Evolutionary conservation across 371 early-diverging fungal genomes (phyloP).

Genomic region (Synchytrium microbalum): DNA sequence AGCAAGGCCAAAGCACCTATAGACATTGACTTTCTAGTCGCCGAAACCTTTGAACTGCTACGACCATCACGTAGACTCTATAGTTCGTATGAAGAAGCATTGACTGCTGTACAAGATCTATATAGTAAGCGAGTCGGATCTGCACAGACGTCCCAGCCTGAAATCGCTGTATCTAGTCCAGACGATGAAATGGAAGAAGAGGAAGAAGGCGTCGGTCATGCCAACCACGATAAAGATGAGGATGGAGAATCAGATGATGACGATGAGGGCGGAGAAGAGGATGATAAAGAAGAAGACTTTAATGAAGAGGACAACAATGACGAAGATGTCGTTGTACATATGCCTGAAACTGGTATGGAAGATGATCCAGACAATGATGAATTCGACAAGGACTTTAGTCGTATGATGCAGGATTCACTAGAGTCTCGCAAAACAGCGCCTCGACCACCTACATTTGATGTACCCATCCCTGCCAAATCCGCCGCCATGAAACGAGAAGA

Average conservation of each 20-base stretch:
- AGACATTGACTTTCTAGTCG: conserved; percentile 81
- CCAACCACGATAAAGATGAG: background rate
- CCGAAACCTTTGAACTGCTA: conserved; percentile 67
- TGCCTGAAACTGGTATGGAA: conserved; percentile 27
- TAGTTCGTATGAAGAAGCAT: conserved; percentile 74
- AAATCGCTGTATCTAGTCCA: conserved; percentile 17
- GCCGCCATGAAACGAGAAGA: conserved; percentile 27
- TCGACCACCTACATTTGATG: conserved; percentile 62
- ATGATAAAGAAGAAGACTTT: background rate
- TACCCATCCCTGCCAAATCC: conserved; percentile 62
- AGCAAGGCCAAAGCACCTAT: conserved; percentile 71
- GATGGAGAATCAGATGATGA: conserved; percentile 24
- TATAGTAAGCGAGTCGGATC: background rate
- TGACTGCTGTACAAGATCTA: conserved; percentile 42
- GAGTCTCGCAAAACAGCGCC: conserved; percentile 72
- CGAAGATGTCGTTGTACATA: conserved; percentile 31
- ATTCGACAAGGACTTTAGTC: conserved; percentile 68
- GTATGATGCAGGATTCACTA: conserved; percentile 75
- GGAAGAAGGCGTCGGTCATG: conserved; percentile 22
- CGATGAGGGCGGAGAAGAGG: conserved; percentile 49
- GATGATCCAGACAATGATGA: conserved; percentile 35
- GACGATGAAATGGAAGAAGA: conserved; percentile 26
- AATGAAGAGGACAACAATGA: conserved; percentile 25
- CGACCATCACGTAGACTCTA: conserved; percentile 52
- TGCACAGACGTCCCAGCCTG: conserved; percentile 36